Evolutionary conservation across 495 filamentous ascomycete genomes (phyloP).

Genomic region (Hyaloscypha hepaticicola): DNA sequence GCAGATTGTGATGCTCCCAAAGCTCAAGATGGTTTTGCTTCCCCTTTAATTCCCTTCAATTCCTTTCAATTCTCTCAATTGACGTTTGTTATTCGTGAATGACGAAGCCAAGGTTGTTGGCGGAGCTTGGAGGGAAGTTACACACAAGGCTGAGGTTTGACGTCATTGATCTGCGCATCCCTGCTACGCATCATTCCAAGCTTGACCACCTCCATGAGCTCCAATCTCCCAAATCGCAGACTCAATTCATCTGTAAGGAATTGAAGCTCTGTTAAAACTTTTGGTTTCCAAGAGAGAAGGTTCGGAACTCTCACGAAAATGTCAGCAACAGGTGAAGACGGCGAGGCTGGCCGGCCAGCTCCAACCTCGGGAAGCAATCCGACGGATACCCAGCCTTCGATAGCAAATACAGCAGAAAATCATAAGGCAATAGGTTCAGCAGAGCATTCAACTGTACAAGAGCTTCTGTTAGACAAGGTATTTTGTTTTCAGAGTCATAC

Average conservation of each 20-base stretch:
- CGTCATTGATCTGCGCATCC: neutral
- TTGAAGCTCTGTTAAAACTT: neutral
- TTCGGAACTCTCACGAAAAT: neutral
- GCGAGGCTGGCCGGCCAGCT: neutral
- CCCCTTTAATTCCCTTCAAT: neutral
- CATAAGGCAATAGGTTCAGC: neutral
- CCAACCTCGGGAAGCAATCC: neutral
- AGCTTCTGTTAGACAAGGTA: neutral
- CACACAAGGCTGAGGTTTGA: neutral
- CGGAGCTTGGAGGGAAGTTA: neutral
- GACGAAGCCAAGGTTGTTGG: neutral
- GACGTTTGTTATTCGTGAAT: neutral
- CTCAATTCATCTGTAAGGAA: neutral
- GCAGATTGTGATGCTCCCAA: neutral
- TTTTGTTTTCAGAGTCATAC: neutral
- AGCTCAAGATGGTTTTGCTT: neutral
- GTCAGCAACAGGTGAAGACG: neutral
- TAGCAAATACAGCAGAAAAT: neutral
- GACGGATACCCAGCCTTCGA: neutral
- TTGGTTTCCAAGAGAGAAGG: neutral
- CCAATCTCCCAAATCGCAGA: neutral
- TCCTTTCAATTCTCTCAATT: neutral
- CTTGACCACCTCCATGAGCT: neutral
- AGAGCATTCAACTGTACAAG: neutral
- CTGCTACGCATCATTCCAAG: neutral